Percentiles rank a stretch among this genome's conserved stretches.
These are phyloP conservation scores for Cyberlindnera mississippiensis DNA, from an alignment of 805 yeast genomes.

Conservation along the genomic window DNA sequence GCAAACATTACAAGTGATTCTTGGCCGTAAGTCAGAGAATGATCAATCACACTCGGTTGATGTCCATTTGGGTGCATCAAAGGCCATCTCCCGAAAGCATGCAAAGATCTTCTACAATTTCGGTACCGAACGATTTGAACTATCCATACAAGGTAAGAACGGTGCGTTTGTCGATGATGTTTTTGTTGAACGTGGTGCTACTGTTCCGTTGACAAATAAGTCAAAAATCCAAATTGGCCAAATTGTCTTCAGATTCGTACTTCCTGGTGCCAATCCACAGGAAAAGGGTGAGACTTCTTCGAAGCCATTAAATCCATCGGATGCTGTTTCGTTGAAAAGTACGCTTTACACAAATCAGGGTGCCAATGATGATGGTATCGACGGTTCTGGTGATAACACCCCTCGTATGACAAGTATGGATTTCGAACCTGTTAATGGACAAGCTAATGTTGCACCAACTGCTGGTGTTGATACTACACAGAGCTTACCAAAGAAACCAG, in stretches of 20 bases:
- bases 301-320: slow-evolving; percentile 53
- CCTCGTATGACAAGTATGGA: slow-evolving; percentile 22
- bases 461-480: slow-evolving; percentile 16
- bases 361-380: slow-evolving; percentile 9
- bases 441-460: slow-evolving; percentile 1
- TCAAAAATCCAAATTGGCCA: slow-evolving; percentile 91
- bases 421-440: slow-evolving; percentile 20
- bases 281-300: slow-evolving; percentile 28
- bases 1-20: slow-evolving; percentile 88
- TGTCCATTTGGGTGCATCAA: slow-evolving; percentile 87
- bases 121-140: slow-evolving; percentile 91
- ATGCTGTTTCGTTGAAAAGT: slow-evolving; percentile 54
- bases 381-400: slow-evolving; percentile 14
- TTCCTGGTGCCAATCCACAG: slow-evolving; percentile 61
- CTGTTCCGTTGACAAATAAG: slow-evolving; percentile 80
- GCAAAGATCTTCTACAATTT: slow-evolving; percentile 96
- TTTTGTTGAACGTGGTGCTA: slow-evolving; percentile 86
- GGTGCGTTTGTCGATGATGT: slow-evolving; percentile 95
- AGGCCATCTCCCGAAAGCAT: slow-evolving; percentile 90
- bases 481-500: slow-evolving; percentile 25
- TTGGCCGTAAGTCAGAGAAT: slow-evolving; percentile 85
- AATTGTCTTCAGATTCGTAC: slow-evolving; percentile 79
- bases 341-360: slow-evolving; percentile 37
- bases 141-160: slow-evolving; percentile 87
- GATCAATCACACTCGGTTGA: slow-evolving; percentile 72